Base-by-base conservation (phyloP, 2,329 filamentous ascomycete genomes). In the Clarireedia hainanense region DNA sequence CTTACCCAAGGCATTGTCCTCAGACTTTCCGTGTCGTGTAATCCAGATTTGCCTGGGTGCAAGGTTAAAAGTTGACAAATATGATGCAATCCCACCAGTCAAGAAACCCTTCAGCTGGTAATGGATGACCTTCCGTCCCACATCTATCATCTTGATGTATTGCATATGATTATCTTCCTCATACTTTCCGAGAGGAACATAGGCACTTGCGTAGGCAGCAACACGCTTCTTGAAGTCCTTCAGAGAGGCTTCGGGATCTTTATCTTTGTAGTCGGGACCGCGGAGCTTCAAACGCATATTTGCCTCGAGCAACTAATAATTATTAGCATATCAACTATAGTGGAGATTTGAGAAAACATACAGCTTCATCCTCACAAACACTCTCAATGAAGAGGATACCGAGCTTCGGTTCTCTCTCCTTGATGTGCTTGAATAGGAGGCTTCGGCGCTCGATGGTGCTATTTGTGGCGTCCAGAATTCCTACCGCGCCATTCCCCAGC, bases 31-130 rank as follows among this genome's bases (percentile, higher is more conserved):
- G 68, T 97, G 94, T 50, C 94, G 80, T 1, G 94, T 97, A 68
- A 99, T 95, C 94, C 94, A 99, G 58, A 99, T 97, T 71, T 96
- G 92, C 54, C 94, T 81, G 0, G 94, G 91, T 0, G 92, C 89
- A 15, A 99, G 80, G 65, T 99, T 97, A 78, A 99, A 99, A 64
- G 95, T 97, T 47, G 94, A 87, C 9, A 99, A 79, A 67, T 97
- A 99, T 61, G 91, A 95, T 56, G 94, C 91, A 55, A 95, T 94
- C 60, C 94, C 89, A 40, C 88, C 89, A 56, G 91, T 91, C 49
- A 99, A 78, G 71, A 99, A 99, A 5, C 94, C 94, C 63, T 87
- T 87, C 58, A 96, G 84, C 60, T 94, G 88, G 69, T 95, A 88
- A 47, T 92, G 88, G 45, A 97, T 84, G 58, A 97, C 81, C 72